Conservation (phyloP, 345 rosid species). For the Hibiscus mutabilis region DNA sequence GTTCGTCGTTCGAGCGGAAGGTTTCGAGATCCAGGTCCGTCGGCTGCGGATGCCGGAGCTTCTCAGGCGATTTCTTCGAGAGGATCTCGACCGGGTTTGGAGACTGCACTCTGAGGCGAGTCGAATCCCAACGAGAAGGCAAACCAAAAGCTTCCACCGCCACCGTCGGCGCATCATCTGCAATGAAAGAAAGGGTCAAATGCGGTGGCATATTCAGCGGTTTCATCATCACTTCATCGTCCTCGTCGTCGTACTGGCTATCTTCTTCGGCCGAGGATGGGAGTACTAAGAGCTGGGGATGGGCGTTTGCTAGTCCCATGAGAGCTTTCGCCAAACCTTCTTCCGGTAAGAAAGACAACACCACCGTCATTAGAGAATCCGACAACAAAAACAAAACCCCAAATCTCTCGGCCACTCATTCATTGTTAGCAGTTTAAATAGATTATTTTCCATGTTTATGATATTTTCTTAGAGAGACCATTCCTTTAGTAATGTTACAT, state of each 20-base stretch:
- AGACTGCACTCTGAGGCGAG: constrained; percentile 88
- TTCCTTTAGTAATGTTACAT: neutral
- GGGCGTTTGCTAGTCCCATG: constrained; percentile 95
- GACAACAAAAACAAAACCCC: constrained; percentile 35
- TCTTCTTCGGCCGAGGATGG: constrained; percentile 50
- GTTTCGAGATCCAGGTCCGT: constrained; percentile 98
- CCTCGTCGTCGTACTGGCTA: constrained; percentile 70
- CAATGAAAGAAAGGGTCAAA: constrained; percentile 67
- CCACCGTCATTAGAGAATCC: constrained; percentile 26
- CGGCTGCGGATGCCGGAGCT: constrained; percentile 97
- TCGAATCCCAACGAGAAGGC: constrained; percentile 97
- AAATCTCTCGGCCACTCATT: constrained; percentile 60
- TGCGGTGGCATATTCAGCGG: constrained; percentile 98
- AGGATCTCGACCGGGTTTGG: constrained; percentile 97
- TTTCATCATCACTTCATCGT: constrained; percentile 68
- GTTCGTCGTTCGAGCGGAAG: constrained; percentile 68
- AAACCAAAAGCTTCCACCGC: constrained; percentile 22
- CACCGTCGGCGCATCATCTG: constrained; percentile 15
- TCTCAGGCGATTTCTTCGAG: constrained; percentile 94
- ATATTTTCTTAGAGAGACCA: neutral
- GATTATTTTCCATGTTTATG: neutral
- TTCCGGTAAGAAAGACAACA: constrained; percentile 35
- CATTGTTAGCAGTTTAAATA: constrained; percentile 45
- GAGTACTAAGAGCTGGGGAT: constrained; percentile 61
- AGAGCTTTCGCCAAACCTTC: constrained; percentile 64